Conservation (phyloP, 164 flowering plant species). For the Dillenia suffruticosa region DNA sequence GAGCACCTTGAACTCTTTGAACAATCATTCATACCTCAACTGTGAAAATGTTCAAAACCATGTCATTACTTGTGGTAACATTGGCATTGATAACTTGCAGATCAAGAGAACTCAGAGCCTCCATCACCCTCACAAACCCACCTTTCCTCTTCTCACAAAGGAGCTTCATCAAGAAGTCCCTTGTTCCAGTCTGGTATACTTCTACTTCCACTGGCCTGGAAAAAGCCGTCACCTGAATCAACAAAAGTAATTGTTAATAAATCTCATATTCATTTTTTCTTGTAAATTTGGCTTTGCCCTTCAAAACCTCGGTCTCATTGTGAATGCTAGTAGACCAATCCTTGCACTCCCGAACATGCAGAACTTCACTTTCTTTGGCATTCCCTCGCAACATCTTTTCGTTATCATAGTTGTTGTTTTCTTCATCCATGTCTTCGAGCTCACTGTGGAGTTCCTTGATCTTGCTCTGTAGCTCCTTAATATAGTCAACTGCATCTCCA, state of each 20-base stretch:
- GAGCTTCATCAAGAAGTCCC: constrained; percentile 37
- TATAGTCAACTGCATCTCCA: constrained; percentile 52
- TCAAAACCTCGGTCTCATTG: neutral
- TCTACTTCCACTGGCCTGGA: constrained; percentile 36
- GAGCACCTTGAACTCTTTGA: neutral
- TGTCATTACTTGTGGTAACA: constrained; percentile 41
- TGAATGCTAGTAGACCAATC: constrained; percentile 13
- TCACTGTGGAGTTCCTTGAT: constrained; percentile 31
- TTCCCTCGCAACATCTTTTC: neutral
- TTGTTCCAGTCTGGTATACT: constrained; percentile 39
- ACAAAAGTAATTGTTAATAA: too few species aligned
- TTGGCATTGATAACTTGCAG: constrained; percentile 49
- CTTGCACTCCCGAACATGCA: neutral
- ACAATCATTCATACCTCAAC: constrained; percentile 39
- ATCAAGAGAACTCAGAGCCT: constrained; percentile 39
- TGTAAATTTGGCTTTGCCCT: neutral
- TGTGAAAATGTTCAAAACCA: constrained; percentile 37
- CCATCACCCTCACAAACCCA: constrained; percentile 51
- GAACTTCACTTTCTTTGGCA: neutral
- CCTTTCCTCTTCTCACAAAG: constrained; percentile 31
- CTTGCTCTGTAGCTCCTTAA: constrained; percentile 36
- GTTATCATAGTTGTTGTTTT: constrained; percentile 9
- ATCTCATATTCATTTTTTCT: too few species aligned
- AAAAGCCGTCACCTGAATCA: too few species aligned
- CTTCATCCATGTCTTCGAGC: constrained; percentile 32